Evolutionary conservation across 352 stramenopile species (phyloP).

Genomic region (Lagenidium giganteum): DNA sequence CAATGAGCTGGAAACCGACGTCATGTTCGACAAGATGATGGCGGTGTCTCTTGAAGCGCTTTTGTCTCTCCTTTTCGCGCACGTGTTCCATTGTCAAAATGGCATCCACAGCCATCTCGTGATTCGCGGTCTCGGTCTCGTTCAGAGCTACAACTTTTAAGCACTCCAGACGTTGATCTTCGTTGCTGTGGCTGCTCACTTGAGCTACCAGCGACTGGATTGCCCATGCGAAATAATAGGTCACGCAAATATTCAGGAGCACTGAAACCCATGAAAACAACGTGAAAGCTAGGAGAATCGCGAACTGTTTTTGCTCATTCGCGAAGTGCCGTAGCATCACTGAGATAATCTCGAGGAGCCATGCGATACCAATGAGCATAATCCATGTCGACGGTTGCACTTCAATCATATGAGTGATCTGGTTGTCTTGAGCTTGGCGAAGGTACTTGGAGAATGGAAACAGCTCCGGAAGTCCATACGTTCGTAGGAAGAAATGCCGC

Average conservation of each 20-base stretch:
- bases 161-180: slow-evolving; percentile 4
- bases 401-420: slow-evolving; percentile 76
- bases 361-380: neutral
- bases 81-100: slow-evolving; percentile 1
- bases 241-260: neutral
- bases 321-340: too few species aligned
- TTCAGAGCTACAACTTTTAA: slow-evolving; percentile 11
- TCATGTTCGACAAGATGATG: slow-evolving; percentile 6
- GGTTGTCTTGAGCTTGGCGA: slow-evolving; percentile 54
- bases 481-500: slow-evolving; percentile 16
- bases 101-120: neutral
- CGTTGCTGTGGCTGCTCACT: slow-evolving; percentile 13
- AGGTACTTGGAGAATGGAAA: slow-evolving; percentile 71
- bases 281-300: neutral
- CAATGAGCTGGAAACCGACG: neutral
- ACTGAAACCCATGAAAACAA: slow-evolving; percentile 1
- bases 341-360: slow-evolving; percentile 1
- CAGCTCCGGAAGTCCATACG: slow-evolving; percentile 14
- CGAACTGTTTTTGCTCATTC: too few species aligned
- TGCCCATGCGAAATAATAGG: slow-evolving; percentile 4
- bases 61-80: neutral
- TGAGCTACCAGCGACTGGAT: slow-evolving; percentile 8
- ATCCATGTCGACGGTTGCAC: slow-evolving; percentile 57
- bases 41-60: neutral
- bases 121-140: slow-evolving; percentile 3